phyloP scores from a whole-genome alignment of 2,329 filamentous ascomycete species.

The Fusarium torreyae region DNA sequence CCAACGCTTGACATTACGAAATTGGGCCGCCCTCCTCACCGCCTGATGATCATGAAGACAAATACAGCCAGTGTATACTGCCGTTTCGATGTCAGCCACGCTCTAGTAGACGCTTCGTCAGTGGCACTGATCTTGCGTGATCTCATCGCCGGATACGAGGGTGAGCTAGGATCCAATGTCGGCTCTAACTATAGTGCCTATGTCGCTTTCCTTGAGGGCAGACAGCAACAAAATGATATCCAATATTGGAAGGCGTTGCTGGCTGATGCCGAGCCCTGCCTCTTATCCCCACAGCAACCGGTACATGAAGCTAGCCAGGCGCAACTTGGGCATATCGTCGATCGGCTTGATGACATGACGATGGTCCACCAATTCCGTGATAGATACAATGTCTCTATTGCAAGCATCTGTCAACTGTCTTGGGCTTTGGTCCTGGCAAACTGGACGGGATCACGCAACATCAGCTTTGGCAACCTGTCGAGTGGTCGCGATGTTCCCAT shows the following conservation, averaged over 20 bases:
- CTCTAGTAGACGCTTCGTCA: slow-evolving; percentile 8
- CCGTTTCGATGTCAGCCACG: slow-evolving; percentile 7
- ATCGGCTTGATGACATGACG: slow-evolving; percentile 2
- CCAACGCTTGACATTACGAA: slow-evolving; percentile 9
- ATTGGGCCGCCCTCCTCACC: slow-evolving; percentile 6
- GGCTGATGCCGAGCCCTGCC: slow-evolving; percentile 2
- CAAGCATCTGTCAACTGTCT: slow-evolving; percentile 2
- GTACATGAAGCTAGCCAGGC: slow-evolving; percentile 4
- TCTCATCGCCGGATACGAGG: slow-evolving; percentile 7
- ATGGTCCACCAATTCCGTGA: slow-evolving; percentile 8
- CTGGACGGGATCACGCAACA: slow-evolving; percentile 9
- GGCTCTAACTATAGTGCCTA: slow-evolving; percentile 9
- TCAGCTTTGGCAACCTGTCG: slow-evolving; percentile 8
- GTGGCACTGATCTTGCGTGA: slow-evolving; percentile 8
- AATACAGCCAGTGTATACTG: background rate
- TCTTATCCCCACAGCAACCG: slow-evolving; percentile 1
- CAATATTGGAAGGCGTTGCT: slow-evolving; percentile 8
- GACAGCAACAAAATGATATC: slow-evolving; percentile 4
- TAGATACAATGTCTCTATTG: slow-evolving; percentile 1
- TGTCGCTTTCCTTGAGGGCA: slow-evolving; percentile 4
- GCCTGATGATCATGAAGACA: slow-evolving; percentile 7
- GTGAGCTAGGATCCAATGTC: slow-evolving; percentile 2
- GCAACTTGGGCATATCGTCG: slow-evolving; percentile 2
- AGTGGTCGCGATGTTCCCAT: slow-evolving; percentile 11
- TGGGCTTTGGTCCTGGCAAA: slow-evolving; percentile 12